phyloP scores from a whole-genome alignment of 129 eudicot species.

The Apium graveolens region DNA sequence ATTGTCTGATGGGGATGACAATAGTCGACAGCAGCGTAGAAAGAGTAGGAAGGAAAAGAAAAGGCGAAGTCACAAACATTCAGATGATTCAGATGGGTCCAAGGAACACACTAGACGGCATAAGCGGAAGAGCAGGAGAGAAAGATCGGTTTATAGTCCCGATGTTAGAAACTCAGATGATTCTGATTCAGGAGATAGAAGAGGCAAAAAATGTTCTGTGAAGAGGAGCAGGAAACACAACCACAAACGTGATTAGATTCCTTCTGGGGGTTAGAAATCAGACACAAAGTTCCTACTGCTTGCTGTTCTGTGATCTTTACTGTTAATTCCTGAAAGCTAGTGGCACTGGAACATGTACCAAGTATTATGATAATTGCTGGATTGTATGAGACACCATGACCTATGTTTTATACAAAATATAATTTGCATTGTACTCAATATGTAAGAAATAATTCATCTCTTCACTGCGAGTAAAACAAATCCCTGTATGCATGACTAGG shows the following conservation, averaged over 20 bases:
- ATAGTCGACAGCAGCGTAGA: slow-evolving; percentile 35
- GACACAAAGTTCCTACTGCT: not conserved
- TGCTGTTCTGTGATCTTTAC: not conserved
- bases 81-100: slow-evolving; percentile 32
- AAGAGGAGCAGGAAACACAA: slow-evolving; percentile 54
- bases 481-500: too few relatives aligned
- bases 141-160: slow-evolving; percentile 41
- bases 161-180: slow-evolving; percentile 58
- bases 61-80: slow-evolving; percentile 53
- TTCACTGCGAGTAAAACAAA: too few relatives aligned
- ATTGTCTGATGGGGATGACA: slow-evolving; percentile 65
- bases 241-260: slow-evolving; percentile 21
- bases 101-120: slow-evolving; percentile 36
- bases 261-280: not conserved
- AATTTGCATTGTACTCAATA: too few relatives aligned
- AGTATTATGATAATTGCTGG: not conserved
- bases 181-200: slow-evolving; percentile 57
- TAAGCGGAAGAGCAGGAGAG: slow-evolving; percentile 59
- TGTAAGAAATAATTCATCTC: too few relatives aligned
- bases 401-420: not conserved
- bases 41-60: slow-evolving; percentile 77
- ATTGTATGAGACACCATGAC: not conserved
- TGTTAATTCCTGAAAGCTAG: not conserved
- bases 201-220: slow-evolving; percentile 49
- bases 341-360: not conserved